These are phyloP conservation scores for Agarophyton chilense DNA, from an alignment of 23 red algal genomes.

Conservation along the genomic window DNA sequence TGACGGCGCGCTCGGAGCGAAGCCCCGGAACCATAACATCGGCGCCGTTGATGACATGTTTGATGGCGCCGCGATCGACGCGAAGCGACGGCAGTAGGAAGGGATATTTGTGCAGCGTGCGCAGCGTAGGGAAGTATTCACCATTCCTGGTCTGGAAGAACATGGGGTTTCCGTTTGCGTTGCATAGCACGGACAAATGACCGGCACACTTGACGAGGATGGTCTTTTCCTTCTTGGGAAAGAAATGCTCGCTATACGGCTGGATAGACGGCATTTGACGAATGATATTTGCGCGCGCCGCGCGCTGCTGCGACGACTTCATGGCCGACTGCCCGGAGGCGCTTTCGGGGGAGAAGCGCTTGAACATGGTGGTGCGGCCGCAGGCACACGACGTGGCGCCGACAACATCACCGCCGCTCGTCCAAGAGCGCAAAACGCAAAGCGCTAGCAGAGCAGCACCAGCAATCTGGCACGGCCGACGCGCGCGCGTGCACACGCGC, in stretches of 20 bases:
- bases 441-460: no score
- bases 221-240: constrained; percentile 97
- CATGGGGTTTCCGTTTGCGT: constrained; percentile 31
- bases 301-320: constrained; percentile 94
- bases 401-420: no score
- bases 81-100: constrained; percentile 83
- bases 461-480: no score
- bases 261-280: constrained; percentile 77
- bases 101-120: constrained; percentile 83
- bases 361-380: constrained; percentile 71
- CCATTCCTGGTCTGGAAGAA: constrained; percentile 88
- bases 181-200: constrained; percentile 65
- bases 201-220: constrained; percentile 71
- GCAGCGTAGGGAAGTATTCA: constrained; percentile 76
- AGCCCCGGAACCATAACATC: constrained; percentile 96
- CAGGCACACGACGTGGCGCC: not conserved
- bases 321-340: constrained; percentile 81
- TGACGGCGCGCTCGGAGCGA: constrained; percentile 73
- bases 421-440: no score
- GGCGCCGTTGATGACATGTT: constrained; percentile 91
- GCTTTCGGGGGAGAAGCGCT: constrained; percentile 71
- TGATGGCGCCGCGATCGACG: constrained; percentile 94
- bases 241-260: constrained; percentile 83
- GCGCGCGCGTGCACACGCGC: not conserved
- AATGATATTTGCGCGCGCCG: constrained; percentile 73